phyloP scores from a whole-genome alignment of 352 stramenopile genomes.

The Phytophthora constricta region DNA sequence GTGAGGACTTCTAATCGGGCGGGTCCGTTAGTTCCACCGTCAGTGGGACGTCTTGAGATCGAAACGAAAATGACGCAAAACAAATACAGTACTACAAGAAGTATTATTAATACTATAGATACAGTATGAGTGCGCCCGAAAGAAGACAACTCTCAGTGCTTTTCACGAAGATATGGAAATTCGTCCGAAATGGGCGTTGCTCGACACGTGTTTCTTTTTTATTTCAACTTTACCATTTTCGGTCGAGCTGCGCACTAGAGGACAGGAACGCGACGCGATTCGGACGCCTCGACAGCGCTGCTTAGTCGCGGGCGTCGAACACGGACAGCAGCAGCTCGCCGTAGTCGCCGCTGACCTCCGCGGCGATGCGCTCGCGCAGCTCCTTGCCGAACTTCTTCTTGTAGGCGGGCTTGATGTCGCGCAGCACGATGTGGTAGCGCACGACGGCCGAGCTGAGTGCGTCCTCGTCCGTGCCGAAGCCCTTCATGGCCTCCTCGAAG shows the following conservation, averaged over 20 bases:
- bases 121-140: too few relatives aligned
- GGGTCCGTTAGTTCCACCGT: too few relatives aligned
- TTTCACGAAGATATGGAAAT: too few relatives aligned
- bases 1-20: too few relatives aligned
- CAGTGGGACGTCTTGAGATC: too few relatives aligned
- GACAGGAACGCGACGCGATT: neutral
- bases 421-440: conserved; percentile 83
- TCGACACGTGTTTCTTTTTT: too few relatives aligned
- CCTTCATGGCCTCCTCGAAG: conserved; percentile 78
- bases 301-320: conserved; percentile 56
- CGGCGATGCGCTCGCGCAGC: conserved; percentile 81
- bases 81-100: too few relatives aligned
- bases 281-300: neutral
- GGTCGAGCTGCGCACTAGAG: conserved; percentile 1
- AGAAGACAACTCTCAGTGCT: too few relatives aligned
- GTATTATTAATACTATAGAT: too few relatives aligned
- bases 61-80: too few relatives aligned
- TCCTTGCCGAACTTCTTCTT: conserved; percentile 85
- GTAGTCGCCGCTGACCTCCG: conserved; percentile 78
- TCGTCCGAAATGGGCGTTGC: too few relatives aligned
- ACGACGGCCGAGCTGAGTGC: conserved; percentile 68
- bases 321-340: conserved; percentile 71
- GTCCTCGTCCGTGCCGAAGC: conserved; percentile 76
- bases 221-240: conserved; percentile 30
- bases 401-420: conserved; percentile 84